Percentiles rank a stretch among this genome's conserved stretches.
These are phyloP conservation scores for Cyberlindnera japonica DNA, from an alignment of 805 yeast species.

Conservation along the genomic window DNA sequence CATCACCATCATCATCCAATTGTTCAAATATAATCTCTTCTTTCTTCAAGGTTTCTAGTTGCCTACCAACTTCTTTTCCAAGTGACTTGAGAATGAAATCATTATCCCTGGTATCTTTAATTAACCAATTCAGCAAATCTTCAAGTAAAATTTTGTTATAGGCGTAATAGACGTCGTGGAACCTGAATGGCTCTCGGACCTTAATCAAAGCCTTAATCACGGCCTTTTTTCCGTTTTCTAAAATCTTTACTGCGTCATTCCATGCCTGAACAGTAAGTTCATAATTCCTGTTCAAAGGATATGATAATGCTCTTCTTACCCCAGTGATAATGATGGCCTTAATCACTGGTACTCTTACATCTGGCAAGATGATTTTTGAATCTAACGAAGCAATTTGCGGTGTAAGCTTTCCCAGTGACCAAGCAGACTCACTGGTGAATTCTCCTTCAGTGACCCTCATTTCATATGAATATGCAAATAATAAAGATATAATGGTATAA, in stretches of 20 bases:
- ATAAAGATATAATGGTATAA: slow-evolving; percentile 56
- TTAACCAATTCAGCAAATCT: slow-evolving; percentile 74
- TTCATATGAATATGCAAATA: slow-evolving; percentile 77
- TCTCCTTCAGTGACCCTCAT: slow-evolving; percentile 67
- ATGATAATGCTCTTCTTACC: slow-evolving; percentile 68
- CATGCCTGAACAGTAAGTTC: slow-evolving; percentile 58
- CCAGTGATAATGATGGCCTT: slow-evolving; percentile 56
- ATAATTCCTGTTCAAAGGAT: slow-evolving; percentile 76
- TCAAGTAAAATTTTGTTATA: slow-evolving; percentile 74
- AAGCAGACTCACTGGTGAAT: slow-evolving; percentile 80
- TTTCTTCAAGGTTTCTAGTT: slow-evolving; percentile 36
- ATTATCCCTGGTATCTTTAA: slow-evolving; percentile 51
- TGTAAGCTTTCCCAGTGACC: slow-evolving; percentile 85
- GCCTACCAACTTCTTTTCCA: slow-evolving; percentile 59
- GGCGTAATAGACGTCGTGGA: slow-evolving; percentile 79
- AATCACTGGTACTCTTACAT: slow-evolving; percentile 32
- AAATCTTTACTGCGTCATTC: slow-evolving; percentile 65
- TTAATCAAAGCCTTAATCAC: slow-evolving; percentile 58
- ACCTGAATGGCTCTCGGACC: slow-evolving; percentile 69
- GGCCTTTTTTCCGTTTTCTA: slow-evolving; percentile 66
- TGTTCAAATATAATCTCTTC: slow-evolving; percentile 56
- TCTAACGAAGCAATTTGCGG: slow-evolving; percentile 80
- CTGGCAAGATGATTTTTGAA: slow-evolving; percentile 41
- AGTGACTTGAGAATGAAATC: slow-evolving; percentile 57
- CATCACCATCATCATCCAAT: slow-evolving; percentile 36